Base-by-base conservation (phyloP, 73 alveolate species). In the Paramecium sexaurelia region DNA sequence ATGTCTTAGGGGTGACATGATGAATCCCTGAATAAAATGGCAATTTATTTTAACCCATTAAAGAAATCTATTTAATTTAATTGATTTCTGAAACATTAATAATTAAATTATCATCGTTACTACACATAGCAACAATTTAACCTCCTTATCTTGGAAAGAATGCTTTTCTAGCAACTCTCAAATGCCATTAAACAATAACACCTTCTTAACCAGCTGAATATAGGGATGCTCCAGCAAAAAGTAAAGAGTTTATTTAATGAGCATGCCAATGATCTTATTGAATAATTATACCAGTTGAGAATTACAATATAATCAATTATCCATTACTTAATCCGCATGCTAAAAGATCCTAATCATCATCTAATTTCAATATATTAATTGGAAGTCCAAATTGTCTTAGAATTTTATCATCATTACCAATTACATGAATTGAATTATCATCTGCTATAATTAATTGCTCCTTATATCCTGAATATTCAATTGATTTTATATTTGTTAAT, bases 201-300 rank as follows among this genome's bases (percentile, higher is more conserved):
- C 87, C 87, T 39, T 73, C 87, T n/a, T 73, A 22, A 33, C 87
- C 87, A 33, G 87, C 87, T 13, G 87, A 27, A 39, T 73, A 73
- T 13, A 73, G n/a, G 32, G 87, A 73, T 11, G 55, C 56, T 9
- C 57, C 57, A 10, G 55, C 27, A 36, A 73, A 36, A 2, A 73
- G 7, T n/a, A 73, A 27, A 2, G 55, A 2, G 35, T 73, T 73
- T n/a, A 73, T 36, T 27, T 32, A 39, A 73, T 73, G 87, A 39
- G 87, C 87, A 73, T 73, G 87, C 87, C 87, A 73, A 39, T 73
- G 87, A n/a, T 73, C 87, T 73, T 73, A 73, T 36, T 36, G 35
- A 0, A 73, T 7, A 3, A 73, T 73, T 2, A 27, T 19, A 33
- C 66, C 87, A 27, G 55, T 73, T 35, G 83, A 61, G 9, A 13